Evolutionary conservation across 1,284 basidiomycete species (phyloP), one percentile per base, ranked within the genome.

Genomic region (Fomitiporia mediterranea): DNA sequence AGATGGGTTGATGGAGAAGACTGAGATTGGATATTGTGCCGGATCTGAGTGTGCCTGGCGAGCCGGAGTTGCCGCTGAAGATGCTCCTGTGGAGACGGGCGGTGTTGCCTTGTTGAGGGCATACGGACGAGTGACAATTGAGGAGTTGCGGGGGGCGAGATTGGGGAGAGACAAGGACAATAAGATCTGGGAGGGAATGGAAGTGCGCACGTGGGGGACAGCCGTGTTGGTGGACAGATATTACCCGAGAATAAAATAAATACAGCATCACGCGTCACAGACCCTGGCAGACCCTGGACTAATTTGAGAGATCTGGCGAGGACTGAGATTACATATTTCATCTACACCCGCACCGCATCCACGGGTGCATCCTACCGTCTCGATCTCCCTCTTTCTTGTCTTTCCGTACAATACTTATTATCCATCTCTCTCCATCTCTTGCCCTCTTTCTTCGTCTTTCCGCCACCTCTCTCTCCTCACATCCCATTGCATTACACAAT

Each of bases 121-220:
- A 46, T 21, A 27, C 11, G 42, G 42, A 43, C 13, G 30, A 9
- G 23, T 17, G 11, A 46, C 44, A 27, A 46, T 46, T 27, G 27
- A 15, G 37, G 23, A 21, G 51, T 42, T 42, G 38, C 21, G 38
- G 51, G 38, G 11, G 34, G 25, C 21, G 25, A 28, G 25, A 40
- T 40, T 48, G 42, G 30, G 23, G n/a, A n/a, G n/a, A n/a, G n/a
- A n/a, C 23, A 28, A 28, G 27, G 53, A 55, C 53, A 55, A 55
- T 55, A 47, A 48, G 53, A 55, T 55, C 53, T 47, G 17, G 34
- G 42, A 9, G 30, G 27, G 44, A 46, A 46, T 46, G 44, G 44
- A 46, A 46, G 44, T 9, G 13, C 5, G 25, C 44, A 46, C 44
- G 44, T 46, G 44, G 25, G 21, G 19, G 8, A 19, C 39, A 15